Evolutionary conservation across 192 early-diverging fungal species (phyloP), one percentile per base, ranked within the genome.

Genomic region (Gorgonomyces haynaldii): DNA sequence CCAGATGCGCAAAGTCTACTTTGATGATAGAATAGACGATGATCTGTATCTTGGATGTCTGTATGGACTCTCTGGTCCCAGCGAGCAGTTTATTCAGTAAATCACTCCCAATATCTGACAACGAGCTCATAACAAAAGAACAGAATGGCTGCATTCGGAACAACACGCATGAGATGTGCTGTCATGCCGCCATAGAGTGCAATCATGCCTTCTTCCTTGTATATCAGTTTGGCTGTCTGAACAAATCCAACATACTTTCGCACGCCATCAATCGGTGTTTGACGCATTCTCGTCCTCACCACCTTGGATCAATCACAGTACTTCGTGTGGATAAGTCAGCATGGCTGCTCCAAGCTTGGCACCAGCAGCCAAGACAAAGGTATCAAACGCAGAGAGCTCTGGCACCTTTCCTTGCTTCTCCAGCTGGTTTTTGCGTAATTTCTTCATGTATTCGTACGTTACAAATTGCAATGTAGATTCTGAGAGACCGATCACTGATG

Each of bases 381-480:
- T 88, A 80, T 52, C 90, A 88, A 91, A n/a, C 76, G 70, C 30
- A 58, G 10, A 15, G 32, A 12, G 32, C 41, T 7, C 20, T 15
- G 41, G 41, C 17, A 12, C 19, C 20, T 15, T 9, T 34, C 15
- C 32, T 15, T 34, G 57, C 42, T n/a, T n/a, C n/a, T n/a, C n/a
- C n/a, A n/a, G n/a, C n/a, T n/a, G n/a, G n/a, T n/a, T n/a, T n/a
- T n/a, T n/a, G n/a, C 12, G 17, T 42, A 8, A 7, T 42, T 67
- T 65, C 58, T 98, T 98, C 22, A 98, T 64, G 21, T 87, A 77
- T 61, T 98, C 95, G 62, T 98, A 98, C 22, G 88, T 79, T 26
- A 90, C 81, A 82, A 94, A 98, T 62, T 98, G 95, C 24, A 95
- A 82, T 0, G 90, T 88, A 29, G 82, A 76, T 52, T 98, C 92